A percentile compares a stretch with the other conserved stretches of the same genome.
Conservation (phyloP, 1,284 basidiomycete genomes). For the Stereum hirsutum region DNA sequence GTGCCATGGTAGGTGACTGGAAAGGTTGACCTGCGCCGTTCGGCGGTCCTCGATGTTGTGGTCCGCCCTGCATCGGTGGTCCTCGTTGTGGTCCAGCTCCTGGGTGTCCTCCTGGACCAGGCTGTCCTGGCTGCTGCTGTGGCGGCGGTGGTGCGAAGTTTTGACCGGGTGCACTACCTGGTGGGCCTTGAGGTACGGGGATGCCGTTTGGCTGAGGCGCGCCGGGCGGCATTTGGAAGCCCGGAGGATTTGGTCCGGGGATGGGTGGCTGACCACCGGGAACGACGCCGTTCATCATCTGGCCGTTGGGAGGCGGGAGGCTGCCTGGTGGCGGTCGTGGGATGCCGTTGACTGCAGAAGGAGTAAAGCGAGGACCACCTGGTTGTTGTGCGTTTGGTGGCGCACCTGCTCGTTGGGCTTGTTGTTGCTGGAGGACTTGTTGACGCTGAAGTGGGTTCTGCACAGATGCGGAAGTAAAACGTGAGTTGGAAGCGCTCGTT, state of each 20-base stretch:
- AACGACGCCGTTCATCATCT: conserved; percentile 21
- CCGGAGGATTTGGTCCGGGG: conserved; percentile 20
- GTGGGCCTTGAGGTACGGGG: conserved; percentile 23
- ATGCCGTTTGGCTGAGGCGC: conserved; percentile 32
- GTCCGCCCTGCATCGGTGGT: conserved; percentile 16
- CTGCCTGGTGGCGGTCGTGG: conserved; percentile 13
- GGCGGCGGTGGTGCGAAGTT: conserved; percentile 15
- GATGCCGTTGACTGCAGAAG: too few relatives aligned
- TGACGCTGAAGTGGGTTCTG: conserved; percentile 31
- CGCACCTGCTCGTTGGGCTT: too few relatives aligned
- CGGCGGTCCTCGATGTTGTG: conserved; percentile 26
- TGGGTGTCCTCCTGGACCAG: too few relatives aligned
- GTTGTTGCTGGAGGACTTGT: conserved; percentile 20
- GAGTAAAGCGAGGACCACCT: conserved; percentile 20
- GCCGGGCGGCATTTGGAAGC: conserved; percentile 1
- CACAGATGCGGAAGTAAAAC: too few relatives aligned
- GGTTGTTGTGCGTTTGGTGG: conserved; percentile 10
- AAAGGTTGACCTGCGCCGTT: conserved; percentile 32
- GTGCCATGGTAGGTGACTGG: conserved; percentile 33
- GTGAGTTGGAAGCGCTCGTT: too few relatives aligned
- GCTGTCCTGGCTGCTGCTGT: conserved; percentile 18
- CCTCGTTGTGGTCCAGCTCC: too few relatives aligned
- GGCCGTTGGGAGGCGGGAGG: conserved; percentile 14
- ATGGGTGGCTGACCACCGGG: conserved; percentile 23
- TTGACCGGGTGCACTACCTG: conserved; percentile 12